phyloP scores from a whole-genome alignment of 73 alveolate genomes.

The Symbiodinium pilosum region DNA sequence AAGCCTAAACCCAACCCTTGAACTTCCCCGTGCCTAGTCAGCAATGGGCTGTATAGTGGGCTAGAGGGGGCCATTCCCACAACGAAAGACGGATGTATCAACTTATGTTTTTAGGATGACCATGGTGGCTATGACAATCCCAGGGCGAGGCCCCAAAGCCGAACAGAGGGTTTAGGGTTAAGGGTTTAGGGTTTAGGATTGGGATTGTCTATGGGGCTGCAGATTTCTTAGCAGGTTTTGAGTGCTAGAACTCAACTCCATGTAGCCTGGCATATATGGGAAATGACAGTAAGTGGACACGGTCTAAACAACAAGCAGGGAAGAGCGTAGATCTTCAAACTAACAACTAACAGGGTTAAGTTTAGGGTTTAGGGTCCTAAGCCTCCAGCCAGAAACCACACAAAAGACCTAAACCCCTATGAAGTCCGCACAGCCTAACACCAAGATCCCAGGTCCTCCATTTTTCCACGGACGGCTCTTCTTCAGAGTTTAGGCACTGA shows the following conservation, averaged over 20 bases:
- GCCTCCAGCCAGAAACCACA: neutral
- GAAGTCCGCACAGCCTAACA: neutral
- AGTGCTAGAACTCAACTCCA: neutral
- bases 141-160: too few relatives aligned
- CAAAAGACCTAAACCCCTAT: neutral
- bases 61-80: too few relatives aligned
- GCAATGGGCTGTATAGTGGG: too few relatives aligned
- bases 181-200: too few relatives aligned
- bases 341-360: neutral
- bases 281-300: neutral
- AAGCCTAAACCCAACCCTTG: too few relatives aligned
- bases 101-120: too few relatives aligned
- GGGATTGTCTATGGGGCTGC: neutral
- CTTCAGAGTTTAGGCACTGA: neutral
- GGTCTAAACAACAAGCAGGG: neutral
- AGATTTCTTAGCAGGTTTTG: neutral
- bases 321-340: too few relatives aligned
- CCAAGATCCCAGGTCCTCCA: neutral
- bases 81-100: too few relatives aligned
- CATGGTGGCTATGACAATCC: too few relatives aligned
- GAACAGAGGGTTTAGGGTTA: too few relatives aligned
- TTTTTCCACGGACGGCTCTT: neutral
- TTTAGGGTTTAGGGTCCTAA: neutral
- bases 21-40: too few relatives aligned
- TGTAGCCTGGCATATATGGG: neutral